Evolutionary conservation across 2,329 filamentous ascomycete species (phyloP).

Genomic region (Lachnellula suecica): DNA sequence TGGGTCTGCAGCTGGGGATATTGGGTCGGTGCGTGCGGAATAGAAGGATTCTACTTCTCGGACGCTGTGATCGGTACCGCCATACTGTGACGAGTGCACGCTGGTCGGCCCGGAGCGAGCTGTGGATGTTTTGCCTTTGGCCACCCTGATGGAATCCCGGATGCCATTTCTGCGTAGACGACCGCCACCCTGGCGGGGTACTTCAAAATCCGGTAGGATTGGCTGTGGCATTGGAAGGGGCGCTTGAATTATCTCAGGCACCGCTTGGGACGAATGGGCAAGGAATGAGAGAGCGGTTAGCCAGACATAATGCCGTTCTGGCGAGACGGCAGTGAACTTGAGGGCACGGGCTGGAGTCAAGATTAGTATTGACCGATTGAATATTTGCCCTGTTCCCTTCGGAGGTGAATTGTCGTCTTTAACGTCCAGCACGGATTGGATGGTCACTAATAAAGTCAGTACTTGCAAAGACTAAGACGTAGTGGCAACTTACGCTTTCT

Average conservation of each 20-base stretch:
- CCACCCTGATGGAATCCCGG: constrained; percentile 85
- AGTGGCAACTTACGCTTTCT: constrained; percentile 74
- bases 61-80: constrained; percentile 16
- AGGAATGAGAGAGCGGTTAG: constrained; percentile 92
- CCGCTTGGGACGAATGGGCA: constrained; percentile 80
- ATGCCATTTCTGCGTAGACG: constrained; percentile 51
- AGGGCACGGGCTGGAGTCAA: constrained; percentile 89
- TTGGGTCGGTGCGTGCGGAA: constrained; percentile 16
- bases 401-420: constrained; percentile 89
- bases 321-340: constrained; percentile 84
- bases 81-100: constrained; percentile 29
- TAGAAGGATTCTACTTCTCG: constrained; percentile 27
- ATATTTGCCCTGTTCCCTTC: constrained; percentile 64
- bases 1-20: constrained; percentile 58
- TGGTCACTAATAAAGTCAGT: constrained; percentile 64
- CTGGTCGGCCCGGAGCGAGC: constrained; percentile 39
- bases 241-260: constrained; percentile 68
- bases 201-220: constrained; percentile 47
- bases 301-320: constrained; percentile 93
- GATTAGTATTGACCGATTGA: constrained; percentile 93
- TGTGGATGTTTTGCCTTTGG: constrained; percentile 61
- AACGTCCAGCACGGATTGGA: constrained; percentile 95
- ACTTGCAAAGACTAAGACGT: constrained; percentile 9
- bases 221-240: constrained; percentile 53
- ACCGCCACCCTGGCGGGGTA: constrained; percentile 23